Base-by-base conservation (phyloP, 1,139 yeast genomes). In the Arxiozyma heterogenica region DNA sequence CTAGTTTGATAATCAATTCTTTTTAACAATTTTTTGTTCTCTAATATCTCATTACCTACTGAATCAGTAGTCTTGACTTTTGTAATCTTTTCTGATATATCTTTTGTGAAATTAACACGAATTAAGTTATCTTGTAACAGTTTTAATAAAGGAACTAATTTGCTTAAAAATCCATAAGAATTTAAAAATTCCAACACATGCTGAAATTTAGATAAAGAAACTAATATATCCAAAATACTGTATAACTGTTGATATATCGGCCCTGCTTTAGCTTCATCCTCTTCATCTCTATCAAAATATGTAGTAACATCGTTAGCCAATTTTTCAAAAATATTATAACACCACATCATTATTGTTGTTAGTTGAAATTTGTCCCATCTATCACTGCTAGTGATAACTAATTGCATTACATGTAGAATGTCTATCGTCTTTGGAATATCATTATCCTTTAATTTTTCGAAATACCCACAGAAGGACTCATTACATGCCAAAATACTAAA, bases 271-370 rank as follows among this genome's bases (percentile, higher is more conserved):
- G 42, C 21, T 51, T 62, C 62, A 47, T 58, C 52, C 17, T 60
- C 64, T 9, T 49, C 12, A 2, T 53, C 48, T 4, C 20, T 30
- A 27, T 58, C 53, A 54, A 73, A 71, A 51, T 64, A 67, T 1
- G 52, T 49, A n/a, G 61, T 60, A 2, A 66, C 57, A 30, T 61
- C 58, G 0, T 50, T 38, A 2, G 63, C 52, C 0, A 66, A 52
- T 5, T 59, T 54, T 44, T 68, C 67, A 55, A 75, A 77, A 44
- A 77, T 61, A 27, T 75, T 77, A 56, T 71, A 71, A 20, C 73
- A 65, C 89, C 90, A 84, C 0, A 81, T 71, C 53, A 83, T 68
- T 17, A 84, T 71, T 1, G 76, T 77, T 0, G 79, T 75, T 12
- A 81, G 61, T 56, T 82, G 74, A 51, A 73, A 73, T 50, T 77